Evolutionary conservation across 345 rosid species (phyloP).

Genomic region (Boechera stricta): DNA sequence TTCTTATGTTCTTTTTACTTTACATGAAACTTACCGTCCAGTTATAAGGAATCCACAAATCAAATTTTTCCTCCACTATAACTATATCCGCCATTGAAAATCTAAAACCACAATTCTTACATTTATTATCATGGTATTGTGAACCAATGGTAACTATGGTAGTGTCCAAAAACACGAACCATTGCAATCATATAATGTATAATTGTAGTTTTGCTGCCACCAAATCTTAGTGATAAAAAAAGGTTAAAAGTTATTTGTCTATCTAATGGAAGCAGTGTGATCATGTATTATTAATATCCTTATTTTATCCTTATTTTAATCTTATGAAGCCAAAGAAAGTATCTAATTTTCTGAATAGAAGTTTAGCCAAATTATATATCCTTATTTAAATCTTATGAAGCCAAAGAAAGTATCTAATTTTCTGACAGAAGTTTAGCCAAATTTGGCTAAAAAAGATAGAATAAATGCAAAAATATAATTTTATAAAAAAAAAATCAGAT

Average conservation of each 20-base stretch:
- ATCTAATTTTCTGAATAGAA: background rate
- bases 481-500: background rate
- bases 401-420: background rate
- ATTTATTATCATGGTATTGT: background rate
- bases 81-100: background rate
- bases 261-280: background rate
- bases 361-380: background rate
- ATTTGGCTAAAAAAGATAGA: too few species aligned
- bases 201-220: background rate
- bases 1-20: background rate
- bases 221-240: background rate
- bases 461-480: background rate
- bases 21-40: background rate
- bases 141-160: background rate
- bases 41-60: too few species aligned
- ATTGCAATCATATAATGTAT: background rate
- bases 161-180: background rate
- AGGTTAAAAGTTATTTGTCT: background rate
- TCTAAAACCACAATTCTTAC: background rate
- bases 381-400: background rate
- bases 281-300: background rate
- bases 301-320: too few species aligned
- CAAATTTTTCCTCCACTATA: background rate
- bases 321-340: background rate
- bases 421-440: background rate